Conservation (phyloP, 225 moss, liverwort and hornwort species). For the Neckera pumila region DNA sequence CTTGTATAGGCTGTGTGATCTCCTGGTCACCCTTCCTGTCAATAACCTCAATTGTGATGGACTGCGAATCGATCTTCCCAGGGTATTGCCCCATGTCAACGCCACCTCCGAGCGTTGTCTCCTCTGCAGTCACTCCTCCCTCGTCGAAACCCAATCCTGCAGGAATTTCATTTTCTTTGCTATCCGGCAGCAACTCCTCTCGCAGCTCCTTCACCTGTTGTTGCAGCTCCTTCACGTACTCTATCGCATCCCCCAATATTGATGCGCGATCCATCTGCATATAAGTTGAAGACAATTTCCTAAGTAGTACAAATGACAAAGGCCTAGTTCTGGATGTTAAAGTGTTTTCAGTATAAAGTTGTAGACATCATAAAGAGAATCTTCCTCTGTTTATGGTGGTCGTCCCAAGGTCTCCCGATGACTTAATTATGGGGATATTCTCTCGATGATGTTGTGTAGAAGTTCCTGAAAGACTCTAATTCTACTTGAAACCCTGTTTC, state of each 20-base stretch:
- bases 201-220: slow-evolving; percentile 85
- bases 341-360: not conserved
- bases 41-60: slow-evolving; percentile 36
- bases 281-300: not conserved
- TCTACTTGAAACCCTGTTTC: not conserved
- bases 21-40: slow-evolving; percentile 54
- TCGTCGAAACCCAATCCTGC: slow-evolving; percentile 33
- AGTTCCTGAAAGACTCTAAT: not conserved
- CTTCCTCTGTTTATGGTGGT: not conserved
- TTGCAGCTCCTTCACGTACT: slow-evolving; percentile 95
- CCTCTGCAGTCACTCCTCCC: slow-evolving; percentile 26
- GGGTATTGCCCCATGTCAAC: slow-evolving; percentile 20
- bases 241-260: slow-evolving; percentile 94
- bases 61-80: slow-evolving; percentile 33
- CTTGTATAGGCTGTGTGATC: slow-evolving; percentile 82
- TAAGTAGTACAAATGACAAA: not conserved
- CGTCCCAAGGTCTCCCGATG: not conserved
- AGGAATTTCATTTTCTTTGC: slow-evolving; percentile 55
- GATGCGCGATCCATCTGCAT: slow-evolving; percentile 97
- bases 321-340: not conserved
- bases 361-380: not conserved
- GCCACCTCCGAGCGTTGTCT: slow-evolving; percentile 26
- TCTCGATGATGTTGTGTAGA: not conserved
- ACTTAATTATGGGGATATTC: not conserved
- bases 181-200: slow-evolving; percentile 55